Conservation (phyloP, 2,329 filamentous ascomycete species). For the Neopestalotiopsis clavispora region DNA sequence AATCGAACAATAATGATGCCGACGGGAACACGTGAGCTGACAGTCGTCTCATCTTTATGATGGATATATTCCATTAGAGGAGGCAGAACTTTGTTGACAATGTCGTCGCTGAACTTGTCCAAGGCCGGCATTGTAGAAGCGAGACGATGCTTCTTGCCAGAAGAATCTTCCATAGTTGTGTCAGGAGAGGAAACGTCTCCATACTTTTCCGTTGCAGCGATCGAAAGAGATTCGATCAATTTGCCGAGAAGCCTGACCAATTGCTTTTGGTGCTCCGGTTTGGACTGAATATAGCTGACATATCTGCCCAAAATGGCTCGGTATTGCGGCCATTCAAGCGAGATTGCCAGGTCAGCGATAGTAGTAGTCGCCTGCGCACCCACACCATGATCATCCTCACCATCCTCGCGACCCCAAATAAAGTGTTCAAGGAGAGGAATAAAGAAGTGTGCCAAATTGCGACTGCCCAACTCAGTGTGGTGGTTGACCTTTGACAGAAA, state of each 20-base stretch:
- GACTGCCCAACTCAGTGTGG: slow-evolving; percentile 69
- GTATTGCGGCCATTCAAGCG: slow-evolving; percentile 90
- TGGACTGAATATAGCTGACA: slow-evolving; percentile 78
- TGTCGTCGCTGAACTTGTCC: slow-evolving; percentile 72
- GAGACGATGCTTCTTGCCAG: slow-evolving; percentile 49
- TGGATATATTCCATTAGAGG: slow-evolving; percentile 84
- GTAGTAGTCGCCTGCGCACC: slow-evolving; percentile 85
- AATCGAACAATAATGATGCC: slow-evolving; percentile 89
- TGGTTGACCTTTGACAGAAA: slow-evolving; percentile 73
- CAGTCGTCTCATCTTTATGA: slow-evolving; percentile 91
- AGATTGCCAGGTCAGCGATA: slow-evolving; percentile 75
- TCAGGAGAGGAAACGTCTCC: slow-evolving; percentile 50
- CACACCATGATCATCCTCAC: slow-evolving; percentile 79
- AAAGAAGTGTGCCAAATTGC: slow-evolving; percentile 84
- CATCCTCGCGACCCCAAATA: slow-evolving; percentile 79
- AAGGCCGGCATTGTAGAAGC: slow-evolving; percentile 68
- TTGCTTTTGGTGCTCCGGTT: slow-evolving; percentile 83
- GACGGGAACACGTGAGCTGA: slow-evolving; percentile 89
- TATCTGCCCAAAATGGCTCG: slow-evolving; percentile 84
- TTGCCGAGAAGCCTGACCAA: slow-evolving; percentile 82
- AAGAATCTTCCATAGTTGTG: slow-evolving; percentile 28
- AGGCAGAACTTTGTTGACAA: slow-evolving; percentile 77
- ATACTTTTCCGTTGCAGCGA: slow-evolving; percentile 49
- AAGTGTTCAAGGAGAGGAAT: slow-evolving; percentile 94
- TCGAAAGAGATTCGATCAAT: slow-evolving; percentile 76